Evolutionary conservation across 2,329 filamentous ascomycete genomes (phyloP).

Genomic region (Nothophaeocryptopus gaeumannii): DNA sequence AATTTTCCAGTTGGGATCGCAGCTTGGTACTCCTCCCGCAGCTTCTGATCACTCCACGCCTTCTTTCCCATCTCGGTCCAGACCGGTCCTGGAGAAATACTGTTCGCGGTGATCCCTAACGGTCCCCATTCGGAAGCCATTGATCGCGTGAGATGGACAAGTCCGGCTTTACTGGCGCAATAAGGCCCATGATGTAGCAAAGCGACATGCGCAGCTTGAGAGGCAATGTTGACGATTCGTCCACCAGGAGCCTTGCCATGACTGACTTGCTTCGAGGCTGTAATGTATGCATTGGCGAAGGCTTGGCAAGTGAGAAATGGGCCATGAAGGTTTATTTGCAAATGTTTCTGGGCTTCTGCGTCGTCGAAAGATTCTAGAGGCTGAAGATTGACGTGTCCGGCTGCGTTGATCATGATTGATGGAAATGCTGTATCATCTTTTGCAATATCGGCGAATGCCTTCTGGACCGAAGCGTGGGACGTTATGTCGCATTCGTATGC

Average conservation of each 20-base stretch:
- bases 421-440: constrained; percentile 30
- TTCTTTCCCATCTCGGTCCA: constrained; percentile 47
- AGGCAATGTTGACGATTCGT: constrained; percentile 47
- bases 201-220: constrained; percentile 48
- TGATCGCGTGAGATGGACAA: constrained; percentile 45
- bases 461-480: constrained; percentile 28
- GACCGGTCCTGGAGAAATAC: constrained; percentile 46
- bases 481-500: constrained; percentile 39
- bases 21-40: constrained; percentile 27
- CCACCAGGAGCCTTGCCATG: constrained; percentile 28
- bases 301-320: constrained; percentile 48
- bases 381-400: constrained; percentile 46
- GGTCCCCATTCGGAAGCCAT: constrained; percentile 50
- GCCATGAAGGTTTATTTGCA: constrained; percentile 45
- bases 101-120: constrained; percentile 47
- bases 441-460: constrained; percentile 30
- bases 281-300: constrained; percentile 43
- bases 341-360: constrained; percentile 45
- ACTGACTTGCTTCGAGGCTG: constrained; percentile 16
- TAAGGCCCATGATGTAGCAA: constrained; percentile 47
- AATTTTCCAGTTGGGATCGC: constrained; percentile 31
- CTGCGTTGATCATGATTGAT: constrained; percentile 36
- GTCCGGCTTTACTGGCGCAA: constrained; percentile 48
- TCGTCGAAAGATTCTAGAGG: constrained; percentile 44
- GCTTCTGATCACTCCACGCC: constrained; percentile 31